Percentiles rank a stretch among this genome's conserved stretches.
Evolutionary conservation across 495 filamentous ascomycete genomes (phyloP).

Genomic region (Daldinia decipiens): DNA sequence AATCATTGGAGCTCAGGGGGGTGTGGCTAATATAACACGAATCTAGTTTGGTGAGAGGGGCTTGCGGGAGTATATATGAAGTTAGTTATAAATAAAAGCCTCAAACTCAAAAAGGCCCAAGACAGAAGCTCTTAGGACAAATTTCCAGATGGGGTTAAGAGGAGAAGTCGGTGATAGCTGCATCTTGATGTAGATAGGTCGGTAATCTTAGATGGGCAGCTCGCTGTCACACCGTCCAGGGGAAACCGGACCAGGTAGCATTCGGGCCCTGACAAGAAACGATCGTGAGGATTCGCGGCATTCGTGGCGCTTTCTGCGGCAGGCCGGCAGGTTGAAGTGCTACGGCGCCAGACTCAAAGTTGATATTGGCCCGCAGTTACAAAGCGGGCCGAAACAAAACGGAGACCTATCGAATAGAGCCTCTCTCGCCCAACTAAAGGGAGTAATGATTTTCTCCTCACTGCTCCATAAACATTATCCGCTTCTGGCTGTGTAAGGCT

Average conservation of each 20-base stretch:
- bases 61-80: not conserved
- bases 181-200: conserved; percentile 17
- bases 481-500: conserved; percentile 28
- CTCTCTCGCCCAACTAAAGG: conserved; percentile 2
- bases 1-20: conserved; percentile 10
- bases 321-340: not conserved
- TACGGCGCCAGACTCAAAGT: conserved; percentile 7
- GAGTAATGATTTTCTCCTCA: conserved; percentile 27
- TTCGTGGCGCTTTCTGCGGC: conserved; percentile 31
- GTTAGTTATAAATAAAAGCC: conserved; percentile 12
- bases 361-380: conserved; percentile 22
- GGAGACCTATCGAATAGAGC: conserved; percentile 8
- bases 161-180: not conserved
- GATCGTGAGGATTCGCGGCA: conserved; percentile 14
- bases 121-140: not conserved
- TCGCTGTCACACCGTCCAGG: conserved; percentile 22
- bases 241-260: conserved; percentile 10
- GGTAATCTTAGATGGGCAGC: conserved; percentile 39
- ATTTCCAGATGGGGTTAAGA: conserved; percentile 12
- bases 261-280: conserved; percentile 15
- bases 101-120: not conserved
- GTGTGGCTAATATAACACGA: conserved; percentile 5
- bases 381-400: conserved; percentile 36
- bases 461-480: conserved; percentile 8
- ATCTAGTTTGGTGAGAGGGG: not conserved